These are phyloP conservation scores for Asterophora lycoperdoides DNA, from an alignment of 768 basidiomycete species.

Conservation along the genomic window DNA sequence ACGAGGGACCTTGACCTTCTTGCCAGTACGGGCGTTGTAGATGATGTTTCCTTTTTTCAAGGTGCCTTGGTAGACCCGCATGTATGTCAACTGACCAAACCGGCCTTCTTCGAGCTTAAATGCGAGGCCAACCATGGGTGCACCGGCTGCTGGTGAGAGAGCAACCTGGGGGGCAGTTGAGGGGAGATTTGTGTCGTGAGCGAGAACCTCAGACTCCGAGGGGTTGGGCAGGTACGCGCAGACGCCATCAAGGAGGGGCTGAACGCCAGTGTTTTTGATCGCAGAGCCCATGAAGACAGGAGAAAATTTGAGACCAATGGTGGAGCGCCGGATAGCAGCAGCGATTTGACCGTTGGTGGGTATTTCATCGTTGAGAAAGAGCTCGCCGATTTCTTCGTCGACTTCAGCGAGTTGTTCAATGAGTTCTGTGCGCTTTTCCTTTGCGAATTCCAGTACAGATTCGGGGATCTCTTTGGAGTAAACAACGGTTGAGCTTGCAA, in stretches of 20 bases:
- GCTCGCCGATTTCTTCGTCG: slow-evolving; percentile 91
- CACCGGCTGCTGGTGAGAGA: slow-evolving; percentile 77
- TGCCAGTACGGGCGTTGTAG: slow-evolving; percentile 90
- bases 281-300: slow-evolving; percentile 98
- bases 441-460: slow-evolving; percentile 66
- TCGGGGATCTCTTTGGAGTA: slow-evolving; percentile 87
- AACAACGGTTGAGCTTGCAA: slow-evolving; percentile 62
- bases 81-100: slow-evolving; percentile 96
- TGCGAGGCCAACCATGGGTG: slow-evolving; percentile 88
- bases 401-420: slow-evolving; percentile 96
- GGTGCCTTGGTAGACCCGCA: slow-evolving; percentile 95
- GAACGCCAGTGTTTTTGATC: slow-evolving; percentile 94
- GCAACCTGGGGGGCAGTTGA: slow-evolving; percentile 63
- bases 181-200: slow-evolving; percentile 77
- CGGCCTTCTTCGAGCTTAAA: slow-evolving; percentile 99
- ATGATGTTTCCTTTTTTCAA: slow-evolving; percentile 83
- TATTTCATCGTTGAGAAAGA: slow-evolving; percentile 79
- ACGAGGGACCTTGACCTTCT: slow-evolving; percentile 94
- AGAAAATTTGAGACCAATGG: slow-evolving; percentile 83
- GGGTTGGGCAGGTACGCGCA: slow-evolving; percentile 95
- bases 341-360: slow-evolving; percentile 73
- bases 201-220: slow-evolving; percentile 69
- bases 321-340: slow-evolving; percentile 84
- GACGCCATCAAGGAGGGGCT: slow-evolving; percentile 90
- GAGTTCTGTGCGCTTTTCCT: slow-evolving; percentile 83